Conservation (phyloP, 805 yeast genomes). For the Debaryomyces castellii region DNA sequence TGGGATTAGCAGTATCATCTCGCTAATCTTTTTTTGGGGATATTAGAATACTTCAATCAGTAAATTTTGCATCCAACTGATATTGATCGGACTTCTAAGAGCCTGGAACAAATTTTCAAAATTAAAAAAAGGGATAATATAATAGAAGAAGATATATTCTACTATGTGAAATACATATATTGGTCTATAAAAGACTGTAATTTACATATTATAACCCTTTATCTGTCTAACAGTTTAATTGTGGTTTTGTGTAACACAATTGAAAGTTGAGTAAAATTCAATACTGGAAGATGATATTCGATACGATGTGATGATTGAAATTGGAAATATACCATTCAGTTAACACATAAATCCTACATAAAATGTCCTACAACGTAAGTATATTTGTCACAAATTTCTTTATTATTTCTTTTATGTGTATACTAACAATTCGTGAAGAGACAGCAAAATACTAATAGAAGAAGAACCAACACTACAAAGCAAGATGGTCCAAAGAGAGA, state of each 20-base stretch:
- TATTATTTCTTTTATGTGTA: neutral
- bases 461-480: slow-evolving; percentile 15
- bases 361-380: slow-evolving; percentile 9
- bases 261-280: neutral
- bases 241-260: slow-evolving; percentile 2
- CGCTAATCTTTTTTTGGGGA: too few species aligned
- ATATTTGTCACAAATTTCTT: neutral
- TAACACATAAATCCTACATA: neutral
- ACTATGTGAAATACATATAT: too few species aligned
- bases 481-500: slow-evolving; percentile 84
- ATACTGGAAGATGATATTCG: neutral
- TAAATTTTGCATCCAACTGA: neutral
- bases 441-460: slow-evolving; percentile 15
- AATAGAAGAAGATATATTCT: too few species aligned
- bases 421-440: slow-evolving; percentile 18
- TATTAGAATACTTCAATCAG: too few species aligned
- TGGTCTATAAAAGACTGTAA: too few species aligned
- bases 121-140: too few species aligned
- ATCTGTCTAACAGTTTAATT: too few species aligned
- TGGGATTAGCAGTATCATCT: too few species aligned
- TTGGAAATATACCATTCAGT: neutral
- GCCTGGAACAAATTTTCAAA: too few species aligned
- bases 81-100: too few species aligned
- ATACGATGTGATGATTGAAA: neutral
- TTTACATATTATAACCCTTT: too few species aligned